A percentile compares a stretch with the other conserved stretches of the same genome.
phyloP scores from a whole-genome alignment of 805 yeast species.

The Tetrapisispora namnaoensis region DNA sequence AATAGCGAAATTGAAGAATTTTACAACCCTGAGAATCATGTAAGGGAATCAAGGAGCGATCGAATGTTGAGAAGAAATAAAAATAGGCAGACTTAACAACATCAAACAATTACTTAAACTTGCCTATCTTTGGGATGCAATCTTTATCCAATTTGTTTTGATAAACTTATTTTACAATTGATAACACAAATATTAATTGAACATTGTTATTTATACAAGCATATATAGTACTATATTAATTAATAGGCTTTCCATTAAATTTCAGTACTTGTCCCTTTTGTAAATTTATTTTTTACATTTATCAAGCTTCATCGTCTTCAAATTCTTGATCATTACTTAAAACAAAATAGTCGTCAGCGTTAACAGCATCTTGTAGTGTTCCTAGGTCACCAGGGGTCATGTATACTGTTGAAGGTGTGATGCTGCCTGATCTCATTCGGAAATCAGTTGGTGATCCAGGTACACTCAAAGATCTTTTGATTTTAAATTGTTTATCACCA shows the following conservation, averaged over 20 bases:
- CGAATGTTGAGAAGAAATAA: not conserved
- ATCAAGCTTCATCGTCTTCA: conserved; percentile 33
- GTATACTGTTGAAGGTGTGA: conserved; percentile 35
- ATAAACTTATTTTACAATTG: conserved; percentile 6
- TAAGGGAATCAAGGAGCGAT: not conserved
- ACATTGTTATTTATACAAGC: not conserved
- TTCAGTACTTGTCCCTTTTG: too few relatives aligned
- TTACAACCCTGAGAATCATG: not conserved
- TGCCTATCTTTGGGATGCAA: too few relatives aligned
- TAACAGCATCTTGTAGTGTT: conserved; percentile 83
- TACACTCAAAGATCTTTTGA: conserved; percentile 88
- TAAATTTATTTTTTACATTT: not conserved
- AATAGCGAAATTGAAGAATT: conserved; percentile 3
- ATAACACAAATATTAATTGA: not conserved
- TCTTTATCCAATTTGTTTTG: too few relatives aligned
- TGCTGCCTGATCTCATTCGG: conserved; percentile 24
- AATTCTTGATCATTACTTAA: conserved; percentile 27
- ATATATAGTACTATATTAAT: not conserved
- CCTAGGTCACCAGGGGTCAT: conserved; percentile 99
- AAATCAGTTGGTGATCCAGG: conserved; percentile 84
- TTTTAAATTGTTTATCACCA: conserved; percentile 45
- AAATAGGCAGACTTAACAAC: conserved; percentile 3
- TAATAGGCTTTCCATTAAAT: not conserved
- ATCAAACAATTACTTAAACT: too few relatives aligned
- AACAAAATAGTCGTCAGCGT: conserved; percentile 67